These are phyloP conservation scores for Chaetoceros tenuissimus DNA, from an alignment of 108 stramenopile genomes.

Conservation along the genomic window DNA sequence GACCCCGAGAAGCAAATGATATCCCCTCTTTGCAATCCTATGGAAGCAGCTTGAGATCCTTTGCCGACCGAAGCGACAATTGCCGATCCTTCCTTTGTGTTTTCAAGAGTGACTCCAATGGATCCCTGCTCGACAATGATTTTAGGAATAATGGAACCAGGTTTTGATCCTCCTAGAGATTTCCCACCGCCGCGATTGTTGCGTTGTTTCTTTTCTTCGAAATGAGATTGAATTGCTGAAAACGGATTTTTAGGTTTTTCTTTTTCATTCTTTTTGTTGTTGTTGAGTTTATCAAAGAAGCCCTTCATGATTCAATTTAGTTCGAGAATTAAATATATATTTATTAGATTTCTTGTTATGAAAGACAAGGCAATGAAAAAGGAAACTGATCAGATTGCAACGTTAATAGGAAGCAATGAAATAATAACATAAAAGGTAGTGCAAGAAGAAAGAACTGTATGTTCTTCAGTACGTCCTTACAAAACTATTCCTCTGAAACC, in stretches of 20 bases:
- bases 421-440: too few relatives aligned
- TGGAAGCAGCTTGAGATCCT: conserved; percentile 42
- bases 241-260: conserved; percentile 21
- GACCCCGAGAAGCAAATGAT: conserved; percentile 62
- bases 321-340: too few relatives aligned
- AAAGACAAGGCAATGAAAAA: too few relatives aligned
- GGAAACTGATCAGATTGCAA: too few relatives aligned
- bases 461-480: too few relatives aligned
- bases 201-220: conserved; percentile 16
- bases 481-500: too few relatives aligned
- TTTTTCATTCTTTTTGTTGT: conserved; percentile 5
- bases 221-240: conserved; percentile 35
- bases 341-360: too few relatives aligned
- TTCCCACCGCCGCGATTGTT: conserved; percentile 38
- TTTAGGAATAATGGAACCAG: conserved; percentile 44
- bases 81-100: conserved; percentile 24
- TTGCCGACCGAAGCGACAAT: conserved; percentile 46
- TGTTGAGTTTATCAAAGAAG: conserved; percentile 11
- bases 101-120: conserved; percentile 22
- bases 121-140: conserved; percentile 41
- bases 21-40: conserved; percentile 64
- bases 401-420: too few relatives aligned
- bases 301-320: too few relatives aligned
- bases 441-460: too few relatives aligned
- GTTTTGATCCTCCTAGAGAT: conserved; percentile 47